Base-by-base conservation (phyloP, 495 filamentous ascomycete species). In the Penicillium odoratum region DNA sequence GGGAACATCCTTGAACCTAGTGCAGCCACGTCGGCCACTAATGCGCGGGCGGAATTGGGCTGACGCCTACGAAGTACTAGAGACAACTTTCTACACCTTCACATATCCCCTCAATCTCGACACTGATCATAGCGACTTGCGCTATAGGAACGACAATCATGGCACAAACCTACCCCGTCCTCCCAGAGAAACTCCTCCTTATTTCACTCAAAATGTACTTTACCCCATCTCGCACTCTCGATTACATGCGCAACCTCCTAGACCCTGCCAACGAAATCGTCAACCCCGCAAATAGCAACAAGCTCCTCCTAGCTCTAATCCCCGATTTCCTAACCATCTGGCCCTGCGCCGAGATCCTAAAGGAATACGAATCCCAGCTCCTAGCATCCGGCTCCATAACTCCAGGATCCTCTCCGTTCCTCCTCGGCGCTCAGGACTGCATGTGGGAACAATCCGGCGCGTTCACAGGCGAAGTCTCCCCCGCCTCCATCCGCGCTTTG, bases 121-220 rank as follows among this genome's bases (percentile, higher is more conserved):
- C 21, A 25, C 8, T 16, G 7, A 18, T 38, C 16, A 38, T 10
- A 44, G 2, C 3, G 40, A 29, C 16, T 53, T 21, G 21, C 21
- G 21, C 21, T 21, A 21, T 21, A 21, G 21, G 21, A 50, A 33
- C 5, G 44, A 5, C 21, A n/a, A 42, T 47, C 36, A 70, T 70
- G 71, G 46, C 65, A 29, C 50, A 65, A 10, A 47, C 74, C n/a
- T 72, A 78, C 44, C 74, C 81, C 46, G 56, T 73, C 13, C 74
- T 84, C 16, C 82, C 81, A n/a, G 77, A 83, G 58, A 88, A 83
- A 56, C 78, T 93, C 51, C 81, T 95, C 50, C 88, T 89, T 67
- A 85, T 93, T 69, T 89, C 85, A 52, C 81, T 89, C 25, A 93
- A 95, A 68, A 90, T 92, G 85, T 93, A 93, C 79, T 93, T 93